Base-by-base conservation (phyloP, 176 grass and related monocot species). In the Saccharum spontaneum region DNA sequence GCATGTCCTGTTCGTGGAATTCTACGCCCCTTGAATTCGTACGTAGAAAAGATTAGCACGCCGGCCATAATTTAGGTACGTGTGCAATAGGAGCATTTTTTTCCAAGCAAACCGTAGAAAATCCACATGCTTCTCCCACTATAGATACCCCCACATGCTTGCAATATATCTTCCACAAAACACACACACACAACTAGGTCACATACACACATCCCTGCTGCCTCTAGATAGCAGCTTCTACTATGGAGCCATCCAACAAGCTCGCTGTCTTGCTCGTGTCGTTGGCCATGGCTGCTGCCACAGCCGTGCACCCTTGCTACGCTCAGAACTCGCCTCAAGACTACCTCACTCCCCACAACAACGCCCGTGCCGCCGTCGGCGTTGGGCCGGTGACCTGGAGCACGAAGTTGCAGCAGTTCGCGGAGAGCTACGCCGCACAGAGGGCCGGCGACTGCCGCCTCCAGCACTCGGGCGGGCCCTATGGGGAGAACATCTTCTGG, bases 401-500 rank as follows among this genome's bases (percentile, higher is more conserved):
- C 69, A 44, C 69, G 20, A 71, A 43, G 69, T 10, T 43, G 69
- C 69, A 41, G 38, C 20, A 23, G 67, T 71, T 14, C 22, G 69
- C 69, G 10, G 0, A 43, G 69, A 44, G 5, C 22, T 71, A 71
- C 69, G 69, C 69, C 2, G 69, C 38, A 0, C 4, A 43, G 69
- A 23, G 69, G 38, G 38, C 38, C 10, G 38, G 69, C 69, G 69
- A 71, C 69, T 71, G 69, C 69, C 10, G 10, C 1, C 39, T 71
- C 4, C 69, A 71, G 69, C 69, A 71, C 69, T 71, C 69, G 0
- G 38, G 38, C 20, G 69, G 69, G 10, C 69, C 69, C 1, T 44
- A 71, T 38, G 69, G 69, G 20, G 69, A 71, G 69, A 71, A 71
- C 69, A 71, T 71, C 69, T 71, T 43, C 69, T 71, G 69, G 69